Base-by-base conservation (phyloP, 768 basidiomycete species). In the Peribolospora kevripleyi region DNA sequence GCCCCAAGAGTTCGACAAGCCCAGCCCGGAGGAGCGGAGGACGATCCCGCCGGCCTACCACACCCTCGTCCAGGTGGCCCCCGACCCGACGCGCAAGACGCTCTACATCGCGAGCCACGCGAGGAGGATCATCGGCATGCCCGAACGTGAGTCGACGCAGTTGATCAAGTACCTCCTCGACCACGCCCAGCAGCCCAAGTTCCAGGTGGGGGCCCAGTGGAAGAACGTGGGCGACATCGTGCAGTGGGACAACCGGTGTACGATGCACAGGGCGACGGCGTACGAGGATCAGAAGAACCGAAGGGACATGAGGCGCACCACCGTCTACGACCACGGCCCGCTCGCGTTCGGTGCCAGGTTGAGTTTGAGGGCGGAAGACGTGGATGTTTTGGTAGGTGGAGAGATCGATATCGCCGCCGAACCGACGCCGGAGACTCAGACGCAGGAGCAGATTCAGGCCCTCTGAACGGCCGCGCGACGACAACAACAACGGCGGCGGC, bases 211-310 rank as follows among this genome's bases (percentile, higher is more conserved):
- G 25, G 47, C 8, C 41, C 14, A 59, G 51, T 62, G 61, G 61
- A 6, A 56, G n/a, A 38, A 51, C 6, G 42, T 48, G 8, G 61
- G 60, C 14, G 58, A 59, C 37, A 36, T 62, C 3, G 55, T 61
- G 4, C 58, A 53, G 50, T 61, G 60, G 60, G 58, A 57, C 47
- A 57, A 61, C 50, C 55, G 55, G 4, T 25, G 14, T n/a, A 52
- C 53, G 13, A 62, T 62, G 60, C 60, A 61, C 48, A 38, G 55
- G 11, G 61, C 55, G 14, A 57, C 57, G 39, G 51, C 60, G 9
- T 62, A 60, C 59, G 43, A 39, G 14, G 61, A 62, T 56, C 61
- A 62, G 51, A 62, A 61, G 61, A 61, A 62, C 54, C 47, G 46
- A 46, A 54, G 61, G 37, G 61, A 62, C 48, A 62, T 62, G 61